These are phyloP conservation scores for Capsella bursapastoris DNA, from an alignment of 345 rosid species.

Conservation along the genomic window DNA sequence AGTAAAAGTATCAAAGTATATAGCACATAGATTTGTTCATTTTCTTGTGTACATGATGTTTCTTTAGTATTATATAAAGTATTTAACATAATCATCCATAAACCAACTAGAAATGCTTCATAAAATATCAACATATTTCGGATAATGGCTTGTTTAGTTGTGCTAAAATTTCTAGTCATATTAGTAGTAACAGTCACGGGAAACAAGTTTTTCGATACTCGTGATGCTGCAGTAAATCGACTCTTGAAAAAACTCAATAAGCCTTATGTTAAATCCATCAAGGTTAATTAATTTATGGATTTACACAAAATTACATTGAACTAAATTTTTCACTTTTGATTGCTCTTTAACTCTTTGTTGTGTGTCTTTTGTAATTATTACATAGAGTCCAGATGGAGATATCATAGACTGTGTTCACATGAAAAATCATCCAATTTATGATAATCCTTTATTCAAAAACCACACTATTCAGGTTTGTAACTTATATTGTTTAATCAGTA, in stretches of 20 bases:
- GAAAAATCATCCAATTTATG: slow-evolving; percentile 29
- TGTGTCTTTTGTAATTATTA: neutral
- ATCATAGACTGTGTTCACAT: slow-evolving; percentile 28
- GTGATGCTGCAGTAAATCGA: neutral
- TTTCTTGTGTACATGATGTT: neutral
- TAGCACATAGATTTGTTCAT: neutral
- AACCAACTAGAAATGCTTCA: neutral
- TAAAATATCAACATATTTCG: neutral
- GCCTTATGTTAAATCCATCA: slow-evolving; percentile 19
- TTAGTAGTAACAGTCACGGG: neutral
- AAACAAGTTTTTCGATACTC: neutral
- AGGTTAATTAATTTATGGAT: slow-evolving; percentile 3
- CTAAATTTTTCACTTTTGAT: neutral
- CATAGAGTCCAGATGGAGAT: slow-evolving; percentile 31
- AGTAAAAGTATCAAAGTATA: neutral
- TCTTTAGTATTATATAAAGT: neutral
- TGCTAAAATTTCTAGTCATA: neutral
- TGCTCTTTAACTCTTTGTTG: neutral
- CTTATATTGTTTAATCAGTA: neutral
- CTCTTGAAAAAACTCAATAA: slow-evolving; percentile 23
- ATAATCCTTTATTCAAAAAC: slow-evolving; percentile 21
- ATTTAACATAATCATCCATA: neutral
- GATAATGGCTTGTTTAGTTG: neutral
- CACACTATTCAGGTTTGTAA: slow-evolving; percentile 17
- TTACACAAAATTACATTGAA: neutral